These are phyloP conservation scores for Coemansia sp. DNA, from an alignment of 192 early-diverging fungal genomes.

Conservation along the genomic window DNA sequence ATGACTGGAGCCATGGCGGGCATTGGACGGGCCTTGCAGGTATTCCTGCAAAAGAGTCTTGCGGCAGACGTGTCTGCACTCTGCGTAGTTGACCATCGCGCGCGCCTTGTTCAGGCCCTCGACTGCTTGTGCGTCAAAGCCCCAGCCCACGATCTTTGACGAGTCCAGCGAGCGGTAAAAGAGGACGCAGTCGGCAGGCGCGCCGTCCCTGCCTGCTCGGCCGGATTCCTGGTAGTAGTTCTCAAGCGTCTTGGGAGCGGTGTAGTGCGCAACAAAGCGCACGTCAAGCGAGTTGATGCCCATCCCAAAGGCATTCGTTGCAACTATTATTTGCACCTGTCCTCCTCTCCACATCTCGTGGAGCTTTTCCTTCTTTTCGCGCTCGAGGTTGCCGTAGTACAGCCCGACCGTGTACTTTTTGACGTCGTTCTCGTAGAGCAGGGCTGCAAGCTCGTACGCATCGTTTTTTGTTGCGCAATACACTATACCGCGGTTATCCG, in stretches of 20 bases:
- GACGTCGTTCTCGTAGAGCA: conserved; percentile 53
- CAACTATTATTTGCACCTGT: conserved; percentile 46
- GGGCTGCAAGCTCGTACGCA: conserved; percentile 57
- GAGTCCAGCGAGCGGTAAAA: conserved; percentile 70
- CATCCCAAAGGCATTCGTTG: conserved; percentile 58
- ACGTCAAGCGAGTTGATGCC: conserved; percentile 58
- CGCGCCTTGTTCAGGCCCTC: conserved; percentile 63
- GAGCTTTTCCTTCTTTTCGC: conserved; percentile 37
- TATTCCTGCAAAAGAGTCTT: conserved; percentile 62
- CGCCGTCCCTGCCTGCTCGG: conserved; percentile 72
- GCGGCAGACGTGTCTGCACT: conserved; percentile 63
- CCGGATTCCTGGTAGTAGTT: conserved; percentile 78
- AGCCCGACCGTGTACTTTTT: conserved; percentile 55
- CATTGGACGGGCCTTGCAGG: conserved; percentile 38
- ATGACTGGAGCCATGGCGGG: not conserved
- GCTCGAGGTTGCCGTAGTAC: conserved; percentile 69
- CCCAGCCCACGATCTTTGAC: conserved; percentile 61
- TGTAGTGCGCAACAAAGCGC: conserved; percentile 55
- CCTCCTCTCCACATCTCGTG: conserved; percentile 51
- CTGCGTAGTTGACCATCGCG: conserved; percentile 64
- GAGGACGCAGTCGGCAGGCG: conserved; percentile 66
- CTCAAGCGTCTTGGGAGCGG: conserved; percentile 55
- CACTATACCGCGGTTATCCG: conserved; percentile 61
- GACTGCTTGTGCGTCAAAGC: conserved; percentile 55
- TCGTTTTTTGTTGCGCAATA: conserved; percentile 71